phyloP scores from a whole-genome alignment of 2,329 filamentous ascomycete genomes.

The Phialophora macrospora region DNA sequence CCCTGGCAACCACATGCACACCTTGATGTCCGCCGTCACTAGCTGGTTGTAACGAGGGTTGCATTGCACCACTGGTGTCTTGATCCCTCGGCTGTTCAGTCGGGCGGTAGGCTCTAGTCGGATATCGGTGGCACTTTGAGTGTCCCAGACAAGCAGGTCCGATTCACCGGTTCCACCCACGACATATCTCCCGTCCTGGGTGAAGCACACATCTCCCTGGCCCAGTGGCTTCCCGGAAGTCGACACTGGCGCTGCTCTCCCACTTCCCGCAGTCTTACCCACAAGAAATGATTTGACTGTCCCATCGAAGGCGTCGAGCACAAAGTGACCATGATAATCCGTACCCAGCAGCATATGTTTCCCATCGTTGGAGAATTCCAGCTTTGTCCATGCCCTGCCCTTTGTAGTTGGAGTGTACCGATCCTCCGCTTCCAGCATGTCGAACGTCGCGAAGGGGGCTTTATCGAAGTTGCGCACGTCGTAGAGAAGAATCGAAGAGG shows the following conservation, averaged over 20 bases:
- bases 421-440: slow-evolving; percentile 67
- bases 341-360: slow-evolving; percentile 85
- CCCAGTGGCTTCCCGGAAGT: slow-evolving; percentile 58
- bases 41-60: slow-evolving; percentile 93
- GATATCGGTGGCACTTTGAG: slow-evolving; percentile 62
- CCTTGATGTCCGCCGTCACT: slow-evolving; percentile 84
- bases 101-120: slow-evolving; percentile 54
- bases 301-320: slow-evolving; percentile 92
- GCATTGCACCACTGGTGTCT: slow-evolving; percentile 77
- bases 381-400: slow-evolving; percentile 73
- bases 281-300: slow-evolving; percentile 73
- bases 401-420: slow-evolving; percentile 56
- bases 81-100: slow-evolving; percentile 54
- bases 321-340: slow-evolving; percentile 80
- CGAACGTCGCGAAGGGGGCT: slow-evolving; percentile 83
- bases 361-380: slow-evolving; percentile 96
- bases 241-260: slow-evolving; percentile 57
- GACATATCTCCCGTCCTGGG: slow-evolving; percentile 86
- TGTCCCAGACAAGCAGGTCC: slow-evolving; percentile 87
- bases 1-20: slow-evolving; percentile 73
- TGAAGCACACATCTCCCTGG: slow-evolving; percentile 82
- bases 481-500: slow-evolving; percentile 83
- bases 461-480: slow-evolving; percentile 94
- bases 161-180: slow-evolving; percentile 74
- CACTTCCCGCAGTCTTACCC: slow-evolving; percentile 54